phyloP scores from a whole-genome alignment of 139 green algal genomes.

The Chlamydomonas incerta region DNA sequence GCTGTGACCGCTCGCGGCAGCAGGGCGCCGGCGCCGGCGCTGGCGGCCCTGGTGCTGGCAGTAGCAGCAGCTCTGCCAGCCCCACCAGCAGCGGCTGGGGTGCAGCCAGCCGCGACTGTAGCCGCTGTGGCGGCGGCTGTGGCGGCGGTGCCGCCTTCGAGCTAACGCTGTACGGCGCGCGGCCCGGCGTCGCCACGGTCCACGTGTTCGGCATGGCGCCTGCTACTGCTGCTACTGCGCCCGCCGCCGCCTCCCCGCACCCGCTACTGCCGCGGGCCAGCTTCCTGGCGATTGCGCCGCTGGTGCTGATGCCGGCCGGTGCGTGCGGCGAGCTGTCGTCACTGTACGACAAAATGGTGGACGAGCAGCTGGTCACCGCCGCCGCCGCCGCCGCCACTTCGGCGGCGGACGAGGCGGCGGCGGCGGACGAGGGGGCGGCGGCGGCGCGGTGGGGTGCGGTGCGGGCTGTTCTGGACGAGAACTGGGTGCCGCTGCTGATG shows the following conservation, averaged over 20 bases:
- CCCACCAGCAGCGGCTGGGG: too few relatives aligned
- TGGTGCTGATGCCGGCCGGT: not conserved
- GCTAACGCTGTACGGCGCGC: not conserved
- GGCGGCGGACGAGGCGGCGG: not conserved
- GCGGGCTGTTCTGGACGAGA: not conserved
- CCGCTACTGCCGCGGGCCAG: too few relatives aligned
- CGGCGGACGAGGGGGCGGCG: not conserved
- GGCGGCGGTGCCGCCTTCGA: not conserved
- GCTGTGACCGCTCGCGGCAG: too few relatives aligned
- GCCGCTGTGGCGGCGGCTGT: not conserved
- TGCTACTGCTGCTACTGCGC: too few relatives aligned
- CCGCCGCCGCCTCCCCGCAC: too few relatives aligned
- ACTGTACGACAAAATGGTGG: slow-evolving; percentile 26
- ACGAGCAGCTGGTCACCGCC: slow-evolving; percentile 15
- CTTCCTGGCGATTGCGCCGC: not conserved
- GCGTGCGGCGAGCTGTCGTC: not conserved
- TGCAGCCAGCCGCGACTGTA: too few relatives aligned
- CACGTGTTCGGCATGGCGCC: not conserved
- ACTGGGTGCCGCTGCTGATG: slow-evolving; percentile 5
- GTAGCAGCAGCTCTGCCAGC: too few relatives aligned
- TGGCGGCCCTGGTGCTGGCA: too few relatives aligned
- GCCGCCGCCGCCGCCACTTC: too few relatives aligned
- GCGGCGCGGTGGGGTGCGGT: not conserved
- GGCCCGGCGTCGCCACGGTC: not conserved
- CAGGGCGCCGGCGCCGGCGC: not conserved